A percentile compares a stretch with the other conserved stretches of the same genome.
phyloP scores from a whole-genome alignment of 129 eudicot genomes.

The Flaveria robusta region DNA sequence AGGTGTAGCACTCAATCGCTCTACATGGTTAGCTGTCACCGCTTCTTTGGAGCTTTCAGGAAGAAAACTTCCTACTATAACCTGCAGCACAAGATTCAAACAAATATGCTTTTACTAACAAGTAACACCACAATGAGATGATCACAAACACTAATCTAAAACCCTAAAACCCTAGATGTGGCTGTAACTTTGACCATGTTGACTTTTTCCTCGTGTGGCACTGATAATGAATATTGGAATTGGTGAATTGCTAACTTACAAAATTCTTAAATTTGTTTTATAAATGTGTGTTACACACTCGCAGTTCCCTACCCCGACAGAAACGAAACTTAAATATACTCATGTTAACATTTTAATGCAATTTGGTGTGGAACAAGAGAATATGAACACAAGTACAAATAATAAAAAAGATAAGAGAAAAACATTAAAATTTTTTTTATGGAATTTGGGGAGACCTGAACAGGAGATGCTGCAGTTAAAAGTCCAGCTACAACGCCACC shows the following conservation, averaged over 20 bases:
- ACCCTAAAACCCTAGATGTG: no score
- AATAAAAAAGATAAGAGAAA: background rate
- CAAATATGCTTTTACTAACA: background rate
- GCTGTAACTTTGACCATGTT: no score
- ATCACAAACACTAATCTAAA: no score
- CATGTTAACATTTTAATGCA: background rate
- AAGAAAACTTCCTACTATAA: constrained; percentile 80
- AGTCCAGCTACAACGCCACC: constrained; percentile 80
- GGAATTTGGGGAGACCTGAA: constrained; percentile 49
- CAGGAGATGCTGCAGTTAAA: constrained; percentile 62
- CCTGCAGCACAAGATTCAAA: constrained; percentile 46
- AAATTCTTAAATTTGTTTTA: no score
- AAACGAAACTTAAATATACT: no score
- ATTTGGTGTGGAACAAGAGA: background rate
- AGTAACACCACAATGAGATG: background rate
- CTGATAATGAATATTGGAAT: no score
- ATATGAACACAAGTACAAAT: background rate
- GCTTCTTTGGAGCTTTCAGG: constrained; percentile 53
- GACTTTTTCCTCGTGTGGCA: no score
- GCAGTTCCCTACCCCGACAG: background rate
- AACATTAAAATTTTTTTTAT: background rate
- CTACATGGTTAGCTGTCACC: constrained; percentile 45
- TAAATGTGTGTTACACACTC: no score
- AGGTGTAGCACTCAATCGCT: constrained; percentile 46
- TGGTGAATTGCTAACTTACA: no score